A percentile compares a stretch with the other conserved stretches of the same genome.
Conservation (phyloP, 2,329 filamentous ascomycete genomes). For the Aspergillus ochraceus region DNA sequence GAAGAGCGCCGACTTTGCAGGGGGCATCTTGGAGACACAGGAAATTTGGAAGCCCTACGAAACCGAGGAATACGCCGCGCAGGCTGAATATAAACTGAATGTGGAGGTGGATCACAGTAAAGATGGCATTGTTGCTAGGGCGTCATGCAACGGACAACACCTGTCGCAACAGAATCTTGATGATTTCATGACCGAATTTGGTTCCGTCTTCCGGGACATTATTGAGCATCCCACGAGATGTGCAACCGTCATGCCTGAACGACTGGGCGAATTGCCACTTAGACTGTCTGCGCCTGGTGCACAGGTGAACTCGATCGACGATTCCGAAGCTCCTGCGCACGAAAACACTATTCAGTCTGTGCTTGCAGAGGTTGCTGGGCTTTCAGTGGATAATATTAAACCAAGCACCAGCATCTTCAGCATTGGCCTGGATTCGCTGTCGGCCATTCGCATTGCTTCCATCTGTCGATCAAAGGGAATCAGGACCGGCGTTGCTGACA, state of each 20-base stretch:
- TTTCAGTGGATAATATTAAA: slow-evolving; percentile 22
- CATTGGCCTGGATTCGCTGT: slow-evolving; percentile 33
- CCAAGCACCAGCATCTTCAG: slow-evolving; percentile 31
- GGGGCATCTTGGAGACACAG: slow-evolving; percentile 14
- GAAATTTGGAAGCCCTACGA: slow-evolving; percentile 26
- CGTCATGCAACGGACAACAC: slow-evolving; percentile 24
- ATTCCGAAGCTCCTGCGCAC: slow-evolving; percentile 8
- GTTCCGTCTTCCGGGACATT: slow-evolving; percentile 25
- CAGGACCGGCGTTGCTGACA: slow-evolving; percentile 31
- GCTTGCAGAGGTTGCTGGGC: slow-evolving; percentile 23
- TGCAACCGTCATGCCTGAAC: slow-evolving; percentile 22
- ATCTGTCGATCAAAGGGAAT: slow-evolving; percentile 26
- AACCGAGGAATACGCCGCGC: slow-evolving; percentile 19
- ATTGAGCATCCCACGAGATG: slow-evolving; percentile 27
- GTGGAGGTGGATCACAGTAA: slow-evolving; percentile 29
- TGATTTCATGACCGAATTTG: slow-evolving; percentile 19
- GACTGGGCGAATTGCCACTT: slow-evolving; percentile 24
- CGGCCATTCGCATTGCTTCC: slow-evolving; percentile 32
- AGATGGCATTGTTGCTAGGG: slow-evolving; percentile 20
- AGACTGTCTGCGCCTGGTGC: background rate
- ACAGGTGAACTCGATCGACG: background rate
- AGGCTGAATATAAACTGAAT: slow-evolving; percentile 33
- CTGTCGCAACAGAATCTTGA: slow-evolving; percentile 21
- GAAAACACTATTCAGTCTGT: slow-evolving; percentile 22
- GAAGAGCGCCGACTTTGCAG: slow-evolving; percentile 27